Evolutionary conservation across 1,284 basidiomycete genomes (phyloP), one percentile per base, ranked within the genome.

Genomic region (Sporisorium iseilematis-ciliati): DNA sequence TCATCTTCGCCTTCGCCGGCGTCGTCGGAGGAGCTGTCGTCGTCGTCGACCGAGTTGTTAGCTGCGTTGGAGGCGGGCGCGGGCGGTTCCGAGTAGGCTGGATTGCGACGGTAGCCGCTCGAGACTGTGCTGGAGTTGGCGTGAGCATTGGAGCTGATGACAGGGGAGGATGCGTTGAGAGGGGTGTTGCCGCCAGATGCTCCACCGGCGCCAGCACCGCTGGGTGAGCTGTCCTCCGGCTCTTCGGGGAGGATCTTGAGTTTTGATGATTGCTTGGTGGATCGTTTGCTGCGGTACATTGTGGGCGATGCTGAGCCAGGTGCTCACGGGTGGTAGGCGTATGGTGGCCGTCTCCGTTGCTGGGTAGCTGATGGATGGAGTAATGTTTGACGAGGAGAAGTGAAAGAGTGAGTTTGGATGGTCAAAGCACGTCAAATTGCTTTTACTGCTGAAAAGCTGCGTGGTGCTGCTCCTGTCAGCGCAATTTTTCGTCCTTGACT

Each of bases 221-320:
- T 63, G 21, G 59, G 52, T 14, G 64, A 59, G 58, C 86, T 81
- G 53, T 87, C 85, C 59, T 94, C 92, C 11, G 93, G 93, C 82
- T 96, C 93, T 77, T 95, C 94, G 46, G 95, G 95, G 20, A 97
- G 89, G 43, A 97, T 94, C 86, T 97, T 96, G 81, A 97, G 90
- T 85, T 96, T 96, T 65, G 91, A 89, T 6, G 91, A 90, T 23
- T 91, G 89, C 84, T 97, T 97, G 1, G 95, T 95, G n/a, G 93
- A 87, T 46, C 79, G 61, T 49, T 56, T 75, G 42, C 72, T 75
- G 62, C 72, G 72, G 25, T 75, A 75, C 72, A 75, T 75, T 75
- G 11, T 16, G 65, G 31, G 42, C 10, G 10, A 21, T n/a, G 41
- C 16, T 29, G 20, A 11, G 21, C n/a, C 21, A n/a, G 40, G 38